Evolutionary conservation across 163 green algal genomes (phyloP).

Genomic region (Dunaliella salina): DNA sequence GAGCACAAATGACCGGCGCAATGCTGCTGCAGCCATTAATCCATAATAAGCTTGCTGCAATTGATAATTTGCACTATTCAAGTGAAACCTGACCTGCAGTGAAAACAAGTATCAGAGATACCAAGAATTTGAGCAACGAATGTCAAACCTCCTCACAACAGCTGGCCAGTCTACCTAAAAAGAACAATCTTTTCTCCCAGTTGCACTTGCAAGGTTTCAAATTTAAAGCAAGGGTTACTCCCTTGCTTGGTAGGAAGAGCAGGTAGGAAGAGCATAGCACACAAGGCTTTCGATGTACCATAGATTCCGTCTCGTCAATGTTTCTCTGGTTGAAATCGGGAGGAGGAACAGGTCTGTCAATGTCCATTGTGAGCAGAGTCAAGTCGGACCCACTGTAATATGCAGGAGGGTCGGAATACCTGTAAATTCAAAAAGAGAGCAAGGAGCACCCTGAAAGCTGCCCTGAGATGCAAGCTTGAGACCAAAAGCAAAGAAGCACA

Average conservation of each 20-base stretch:
- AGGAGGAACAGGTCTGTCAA: conserved; percentile 5
- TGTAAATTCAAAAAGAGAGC: neutral
- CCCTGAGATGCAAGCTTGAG: no score
- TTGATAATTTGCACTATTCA: conserved; percentile 19
- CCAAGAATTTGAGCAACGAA: no score
- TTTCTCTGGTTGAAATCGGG: conserved; percentile 16
- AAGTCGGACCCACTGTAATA: neutral
- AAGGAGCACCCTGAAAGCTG: no score
- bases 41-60: conserved; percentile 31
- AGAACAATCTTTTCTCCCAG: no score
- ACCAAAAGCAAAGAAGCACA: no score
- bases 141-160: no score
- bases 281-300: conserved; percentile 13
- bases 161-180: no score
- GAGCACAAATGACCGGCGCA: conserved; percentile 10
- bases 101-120: no score
- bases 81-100: conserved; percentile 16
- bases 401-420: neutral
- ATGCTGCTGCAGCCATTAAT: conserved; percentile 6
- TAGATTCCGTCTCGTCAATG: conserved; percentile 17
- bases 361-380: conserved; percentile 6
- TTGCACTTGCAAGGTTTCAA: no score
- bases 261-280: no score
- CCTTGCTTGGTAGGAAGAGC: no score
- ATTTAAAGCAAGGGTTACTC: no score